Base-by-base conservation (phyloP, 345 rosid genomes). In the Populus tremula region DNA sequence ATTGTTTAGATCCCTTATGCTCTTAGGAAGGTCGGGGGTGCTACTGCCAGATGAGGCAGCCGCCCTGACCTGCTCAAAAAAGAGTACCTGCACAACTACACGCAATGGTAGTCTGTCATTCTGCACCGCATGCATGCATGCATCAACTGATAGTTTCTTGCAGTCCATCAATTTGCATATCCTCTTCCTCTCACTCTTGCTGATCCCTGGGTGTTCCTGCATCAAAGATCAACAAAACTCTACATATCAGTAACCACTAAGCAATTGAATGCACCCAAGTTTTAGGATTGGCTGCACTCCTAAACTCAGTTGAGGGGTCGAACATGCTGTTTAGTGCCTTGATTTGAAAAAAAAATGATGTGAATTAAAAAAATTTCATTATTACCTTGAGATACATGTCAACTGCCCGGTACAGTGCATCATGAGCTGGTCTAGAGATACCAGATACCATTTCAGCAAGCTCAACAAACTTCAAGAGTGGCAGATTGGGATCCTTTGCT, bases 141-240 rank as follows among this genome's bases (percentile, higher is more conserved):
- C 95, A 63, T 93, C 95, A 11, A 83, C 92, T 1, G 98, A 91
- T 31, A 93, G 89, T 79, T 93, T 93, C 85, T 90, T 80, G 84
- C 98, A 93, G 81, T 93, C 97, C 98, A 93, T 93, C 74, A 93
- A 73, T 72, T 87, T 92, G 88, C 98, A 93, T 81, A 92, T 88
- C 78, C 84, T 88, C 87, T 89, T 93, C 85, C 93, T 90, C 72
- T 93, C 98, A 35, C 88, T 80, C 87, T 93, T 93, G 86, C 87
- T 87, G 76, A 93, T 89, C 25, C 86, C 89, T 1, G 84, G 88
- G 77, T 93, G 98, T 73, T 87, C 97, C 98, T 93, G 86, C 85
- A 78, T 69, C 12, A 13, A 74, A 65, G 70, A 69, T 67, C 20
- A 43, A 17, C 14, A 50, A 18, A 77, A 6, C 62, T 38, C 56